Base-by-base conservation (phyloP, 2,329 filamentous ascomycete genomes). In the Eutypa lata region DNA sequence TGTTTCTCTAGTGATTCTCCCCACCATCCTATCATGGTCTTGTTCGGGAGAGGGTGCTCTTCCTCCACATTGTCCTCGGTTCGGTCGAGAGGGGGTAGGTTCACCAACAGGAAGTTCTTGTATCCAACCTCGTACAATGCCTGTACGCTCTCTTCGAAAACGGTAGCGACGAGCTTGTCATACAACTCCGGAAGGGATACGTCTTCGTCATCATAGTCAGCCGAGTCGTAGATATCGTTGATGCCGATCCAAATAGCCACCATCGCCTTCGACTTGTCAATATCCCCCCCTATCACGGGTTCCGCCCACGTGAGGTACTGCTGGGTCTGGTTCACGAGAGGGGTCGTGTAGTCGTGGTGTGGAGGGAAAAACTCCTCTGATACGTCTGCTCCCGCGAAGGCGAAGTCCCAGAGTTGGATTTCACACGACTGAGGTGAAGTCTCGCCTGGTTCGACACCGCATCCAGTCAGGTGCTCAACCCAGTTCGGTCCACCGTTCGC, bases 401-500 rank as follows among this genome's bases (percentile, higher is more conserved):
- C 79, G 58, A 82, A 82, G 52, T 82, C 74, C 79, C 79, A 83
- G 0, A 83, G 68, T 49, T 81, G 76, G 11, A 66, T 69, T 10
- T 69, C 56, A 59, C 80, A 82, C 19, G 66, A 65, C 24, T 63
- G 61, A 2, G 77, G 78, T 2, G 69, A 66, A 10, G 69, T 75
- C 3, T 75, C 60, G 7, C 76, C 76, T 14, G 70, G 62, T 37
- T 74, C 59, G 8, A 76, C 48, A n/a, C 75, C 78, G 59, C 80
- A 82, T 1, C 67, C 64, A 7, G 80, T 82, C 21, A 83, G 66
- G 51, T 72, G 76, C 58, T 82, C 77, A 5, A 80, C 71, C 78
- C 79, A 83, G 51, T 82, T 80, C 0, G 79, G 76, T 0, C 79
- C 79, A 1, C 77, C 79, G 50, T 77, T 75, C 18, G 78, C 77